Percentiles rank a stretch among this genome's conserved stretches.
Conservation (phyloP, 2,329 filamentous ascomycete species). For the Parastagonospora avenae region DNA sequence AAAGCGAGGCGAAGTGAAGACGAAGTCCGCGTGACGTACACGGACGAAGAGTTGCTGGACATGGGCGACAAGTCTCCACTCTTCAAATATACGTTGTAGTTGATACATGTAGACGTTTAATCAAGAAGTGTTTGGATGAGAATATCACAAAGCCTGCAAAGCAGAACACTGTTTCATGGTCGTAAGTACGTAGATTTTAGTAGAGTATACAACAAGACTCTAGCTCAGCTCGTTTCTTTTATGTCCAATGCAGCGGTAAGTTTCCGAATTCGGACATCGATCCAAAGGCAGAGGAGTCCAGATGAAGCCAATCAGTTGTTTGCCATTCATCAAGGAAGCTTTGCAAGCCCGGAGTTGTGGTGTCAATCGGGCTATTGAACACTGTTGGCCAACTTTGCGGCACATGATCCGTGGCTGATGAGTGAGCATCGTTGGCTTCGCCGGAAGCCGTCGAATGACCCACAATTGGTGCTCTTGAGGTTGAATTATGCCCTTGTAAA, state of each 20-base stretch:
- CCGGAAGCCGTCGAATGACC: not conserved
- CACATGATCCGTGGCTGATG: not conserved
- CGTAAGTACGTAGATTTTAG: no score
- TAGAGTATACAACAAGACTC: no score
- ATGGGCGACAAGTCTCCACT: constrained; percentile 50
- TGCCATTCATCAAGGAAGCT: constrained; percentile 39
- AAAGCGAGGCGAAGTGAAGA: constrained; percentile 44
- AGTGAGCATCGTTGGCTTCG: not conserved
- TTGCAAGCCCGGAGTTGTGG: constrained; percentile 12
- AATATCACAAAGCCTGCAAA: no score
- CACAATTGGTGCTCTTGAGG: not conserved
- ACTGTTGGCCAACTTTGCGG: constrained; percentile 22
- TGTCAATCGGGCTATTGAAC: constrained; percentile 28
- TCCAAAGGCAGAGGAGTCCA: constrained; percentile 39
- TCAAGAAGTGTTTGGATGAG: no score
- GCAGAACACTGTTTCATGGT: no score
- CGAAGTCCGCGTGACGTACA: constrained; percentile 42
- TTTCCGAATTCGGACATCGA: constrained; percentile 14
- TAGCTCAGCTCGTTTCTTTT: not conserved
- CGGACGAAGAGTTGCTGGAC: constrained; percentile 43
- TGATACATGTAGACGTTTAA: not conserved
- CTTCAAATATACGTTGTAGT: constrained; percentile 42
- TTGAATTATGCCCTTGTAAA: not conserved
- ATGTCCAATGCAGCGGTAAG: constrained; percentile 11
- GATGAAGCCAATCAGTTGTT: constrained; percentile 42